phyloP scores from a whole-genome alignment of 495 filamentous ascomycete genomes.

The Penicillium coprophilum region DNA sequence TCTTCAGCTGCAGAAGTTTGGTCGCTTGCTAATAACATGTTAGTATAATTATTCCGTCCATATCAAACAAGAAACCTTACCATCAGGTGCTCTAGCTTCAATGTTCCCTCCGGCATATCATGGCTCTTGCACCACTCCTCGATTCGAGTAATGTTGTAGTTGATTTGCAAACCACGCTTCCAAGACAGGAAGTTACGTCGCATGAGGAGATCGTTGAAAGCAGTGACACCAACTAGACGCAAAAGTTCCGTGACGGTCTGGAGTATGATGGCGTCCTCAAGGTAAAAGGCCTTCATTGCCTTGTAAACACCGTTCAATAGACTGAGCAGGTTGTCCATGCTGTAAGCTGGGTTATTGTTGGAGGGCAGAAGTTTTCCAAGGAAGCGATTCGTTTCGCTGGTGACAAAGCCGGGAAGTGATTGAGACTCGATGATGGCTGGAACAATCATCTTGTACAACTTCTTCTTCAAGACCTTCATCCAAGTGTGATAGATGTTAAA shows the following conservation, averaged over 20 bases:
- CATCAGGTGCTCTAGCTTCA: slow-evolving; percentile 99
- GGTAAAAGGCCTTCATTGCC: slow-evolving; percentile 96
- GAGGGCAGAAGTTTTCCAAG: slow-evolving; percentile 91
- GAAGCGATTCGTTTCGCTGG: slow-evolving; percentile 96
- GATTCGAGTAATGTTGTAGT: slow-evolving; percentile 99
- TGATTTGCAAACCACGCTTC: slow-evolving; percentile 99
- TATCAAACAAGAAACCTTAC: slow-evolving; percentile 39
- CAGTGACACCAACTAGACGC: slow-evolving; percentile 91
- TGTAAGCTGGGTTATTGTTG: slow-evolving; percentile 86
- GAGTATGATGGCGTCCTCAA: slow-evolving; percentile 92
- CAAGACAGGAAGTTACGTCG: slow-evolving; percentile 97
- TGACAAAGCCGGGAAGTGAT: slow-evolving; percentile 96
- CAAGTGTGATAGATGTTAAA: slow-evolving; percentile 99
- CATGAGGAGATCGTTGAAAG: slow-evolving; percentile 98
- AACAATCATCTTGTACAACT: slow-evolving; percentile 98
- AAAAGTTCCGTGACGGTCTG: slow-evolving; percentile 95
- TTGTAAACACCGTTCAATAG: slow-evolving; percentile 96
- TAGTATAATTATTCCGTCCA: slow-evolving; percentile 17
- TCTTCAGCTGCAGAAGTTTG: slow-evolving; percentile 97
- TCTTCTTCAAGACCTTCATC: slow-evolving; percentile 99
- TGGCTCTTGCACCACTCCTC: slow-evolving; percentile 99
- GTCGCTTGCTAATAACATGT: slow-evolving; percentile 76
- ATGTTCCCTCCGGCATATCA: slow-evolving; percentile 97
- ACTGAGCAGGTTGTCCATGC: slow-evolving; percentile 98
- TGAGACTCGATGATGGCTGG: slow-evolving; percentile 99